Base-by-base conservation (phyloP, 2,329 filamentous ascomycete genomes). In the Scedosporium minutisporum region DNA sequence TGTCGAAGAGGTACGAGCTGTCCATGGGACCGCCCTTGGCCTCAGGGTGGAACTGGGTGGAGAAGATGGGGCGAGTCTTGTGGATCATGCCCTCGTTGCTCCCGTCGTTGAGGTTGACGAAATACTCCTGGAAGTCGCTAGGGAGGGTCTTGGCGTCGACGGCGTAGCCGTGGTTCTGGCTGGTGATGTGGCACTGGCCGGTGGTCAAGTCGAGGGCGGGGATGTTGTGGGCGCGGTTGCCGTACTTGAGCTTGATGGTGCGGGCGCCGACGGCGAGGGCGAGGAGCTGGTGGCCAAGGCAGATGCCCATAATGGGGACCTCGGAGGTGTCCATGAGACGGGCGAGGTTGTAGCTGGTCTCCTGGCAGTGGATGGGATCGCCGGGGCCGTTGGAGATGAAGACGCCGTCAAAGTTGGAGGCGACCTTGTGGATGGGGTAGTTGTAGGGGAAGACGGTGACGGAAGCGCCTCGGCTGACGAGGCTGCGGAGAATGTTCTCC, bases 371-470 rank as follows among this genome's bases (percentile, higher is more conserved):
- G 51, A 93, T 97, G 69, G 95, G 95, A 78, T 99, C 95, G 78
- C 95, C 95, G 29, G 95, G 95, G 64, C 95, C 95, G 79, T 99
- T 99, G 77, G 92, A 96, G 80, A 97, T 97, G 84, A 99, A 99
- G 72, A 99, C 88, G 72, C 95, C 95, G 70, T 99, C 95, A 70
- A 96, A 97, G 83, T 97, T 92, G 77, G 96, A 90, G 63, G 95
- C 90, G 44, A 97, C 90, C 84, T 97, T 97, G 84, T 97, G 93
- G 74, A 99, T 95, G 61, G 93, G 93, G 80, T 95, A 97, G 80
- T 97, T 87, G 78, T 89, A 97, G 64, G 95, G 95, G 82, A 99
- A 96, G 70, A 91, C 90, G 48, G 95, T 97, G 66, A 96, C 90
- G 66, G 90, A 93, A 62, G 93, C 91, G 65, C 95, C 95, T 66